These are phyloP conservation scores for Verticillium nonalfalfae DNA, from an alignment of 2,329 filamentous ascomycete genomes.

Conservation along the genomic window DNA sequence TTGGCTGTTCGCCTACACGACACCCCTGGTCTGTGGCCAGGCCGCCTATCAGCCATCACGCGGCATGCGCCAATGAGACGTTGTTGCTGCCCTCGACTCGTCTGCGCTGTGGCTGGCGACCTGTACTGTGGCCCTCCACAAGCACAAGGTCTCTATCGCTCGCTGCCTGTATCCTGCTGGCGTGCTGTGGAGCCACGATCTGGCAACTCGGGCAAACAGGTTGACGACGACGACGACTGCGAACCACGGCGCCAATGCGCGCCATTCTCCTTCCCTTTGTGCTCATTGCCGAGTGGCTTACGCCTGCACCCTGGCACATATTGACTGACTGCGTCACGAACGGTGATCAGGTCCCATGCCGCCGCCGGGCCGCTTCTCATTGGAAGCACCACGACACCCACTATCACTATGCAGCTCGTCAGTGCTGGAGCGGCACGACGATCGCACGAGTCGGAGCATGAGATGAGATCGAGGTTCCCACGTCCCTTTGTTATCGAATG, in stretches of 20 bases:
- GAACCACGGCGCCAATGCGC: neutral
- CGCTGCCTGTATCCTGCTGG: neutral
- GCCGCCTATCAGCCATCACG: slow-evolving; percentile 11
- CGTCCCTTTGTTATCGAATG: slow-evolving; percentile 1
- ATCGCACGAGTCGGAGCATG: slow-evolving; percentile 11
- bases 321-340: neutral
- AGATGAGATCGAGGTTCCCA: neutral
- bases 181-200: neutral
- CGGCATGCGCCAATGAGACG: slow-evolving; percentile 4
- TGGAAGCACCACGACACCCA: slow-evolving; percentile 3
- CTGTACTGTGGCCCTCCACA: neutral
- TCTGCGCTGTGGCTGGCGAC: neutral
- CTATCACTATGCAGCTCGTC: neutral
- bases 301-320: neutral
- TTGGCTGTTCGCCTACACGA: slow-evolving; percentile 5
- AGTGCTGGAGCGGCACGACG: slow-evolving; percentile 4
- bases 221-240: neutral
- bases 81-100: neutral
- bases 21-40: slow-evolving; percentile 4
- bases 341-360: slow-evolving; percentile 1
- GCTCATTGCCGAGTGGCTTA: too few species aligned
- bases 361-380: slow-evolving; percentile 1
- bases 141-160: neutral
- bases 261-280: neutral
- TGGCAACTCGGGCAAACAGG: neutral